Conservation (phyloP, 78 protist species). For the Creolimax fragrantissima region DNA sequence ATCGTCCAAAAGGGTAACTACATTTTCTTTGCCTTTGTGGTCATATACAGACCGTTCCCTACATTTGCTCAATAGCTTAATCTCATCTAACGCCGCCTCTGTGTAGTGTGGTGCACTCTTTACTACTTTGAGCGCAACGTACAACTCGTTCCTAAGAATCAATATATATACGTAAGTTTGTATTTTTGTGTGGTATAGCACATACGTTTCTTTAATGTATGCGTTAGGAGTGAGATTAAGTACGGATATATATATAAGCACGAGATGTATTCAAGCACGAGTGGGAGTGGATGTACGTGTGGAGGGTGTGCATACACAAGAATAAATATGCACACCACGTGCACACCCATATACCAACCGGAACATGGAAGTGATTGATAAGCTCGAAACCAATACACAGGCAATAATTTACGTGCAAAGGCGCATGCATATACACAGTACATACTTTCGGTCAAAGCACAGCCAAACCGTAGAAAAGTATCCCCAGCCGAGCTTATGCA, state of each 20-base stretch:
- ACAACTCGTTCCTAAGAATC: background rate
- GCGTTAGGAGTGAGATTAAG: no score
- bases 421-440: no score
- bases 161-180: background rate
- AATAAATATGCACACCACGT: no score
- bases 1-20: slow-evolving; percentile 52
- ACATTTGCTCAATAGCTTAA: slow-evolving; percentile 40
- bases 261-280: no score
- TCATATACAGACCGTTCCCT: background rate
- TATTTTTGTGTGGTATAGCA: background rate
- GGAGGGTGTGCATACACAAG: no score
- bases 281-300: no score
- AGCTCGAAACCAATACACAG: no score
- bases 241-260: no score
- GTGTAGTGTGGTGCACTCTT: slow-evolving; percentile 72
- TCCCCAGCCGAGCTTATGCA: slow-evolving; percentile 96
- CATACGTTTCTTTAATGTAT: no score
- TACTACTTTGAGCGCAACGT: slow-evolving; percentile 76
- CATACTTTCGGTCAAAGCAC: slow-evolving; percentile 47
- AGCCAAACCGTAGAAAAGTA: slow-evolving; percentile 98
- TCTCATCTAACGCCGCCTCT: slow-evolving; percentile 81
- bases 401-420: no score
- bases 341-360: no score
- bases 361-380: no score
- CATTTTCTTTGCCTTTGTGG: background rate